Evolutionary conservation across 2,329 filamentous ascomycete genomes (phyloP), one percentile per base, ranked within the genome.

Genomic region (Talaromyces sp.): DNA sequence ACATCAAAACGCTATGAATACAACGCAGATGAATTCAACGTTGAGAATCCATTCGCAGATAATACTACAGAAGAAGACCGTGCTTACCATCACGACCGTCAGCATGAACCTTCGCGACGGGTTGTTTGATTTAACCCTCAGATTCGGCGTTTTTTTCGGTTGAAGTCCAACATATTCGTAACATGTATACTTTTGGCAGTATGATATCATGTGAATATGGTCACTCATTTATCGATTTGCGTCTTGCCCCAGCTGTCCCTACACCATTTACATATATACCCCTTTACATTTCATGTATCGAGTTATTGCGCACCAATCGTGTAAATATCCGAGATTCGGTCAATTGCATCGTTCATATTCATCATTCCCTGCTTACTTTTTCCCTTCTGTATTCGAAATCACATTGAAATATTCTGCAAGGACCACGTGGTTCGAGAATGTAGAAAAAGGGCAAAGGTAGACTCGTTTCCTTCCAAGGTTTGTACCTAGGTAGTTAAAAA

Each of bases 21-120:
- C 54, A 71, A 70, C 9, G 65, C 74, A 7, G 68, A 70, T 45
- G 72, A 75, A 39, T 75, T 71, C 58, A 70, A 73, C 54, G 72
- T 75, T 19, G 72, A 73, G 59, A 74, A 76, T 57, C 74, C 74
- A 7, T 76, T 76, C 50, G 73, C 73, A 5, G 74, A 76, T 17
- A 56, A 25, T 28, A 25, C 52, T 17, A 21, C 40, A 9, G 50
- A 54, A 13, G 22, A 54, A 17, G 31, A 31, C 10, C 55, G 43
- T 17, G 48, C 19, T 11, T 11, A n/a, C 2, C 19, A 17, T 17
- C 19, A 52, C 13, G 33, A 52, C 13, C 35, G 9, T 25, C 48
- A 36, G 2, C 46, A 22, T 25, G 22, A 52, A 15, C 19, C 22
- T 28, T 25, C 48, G 13, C 48, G 35, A 19, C 33, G 48, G 6